Conservation (phyloP, 129 eudicot species). For the Centrapalus pauciflorus region DNA sequence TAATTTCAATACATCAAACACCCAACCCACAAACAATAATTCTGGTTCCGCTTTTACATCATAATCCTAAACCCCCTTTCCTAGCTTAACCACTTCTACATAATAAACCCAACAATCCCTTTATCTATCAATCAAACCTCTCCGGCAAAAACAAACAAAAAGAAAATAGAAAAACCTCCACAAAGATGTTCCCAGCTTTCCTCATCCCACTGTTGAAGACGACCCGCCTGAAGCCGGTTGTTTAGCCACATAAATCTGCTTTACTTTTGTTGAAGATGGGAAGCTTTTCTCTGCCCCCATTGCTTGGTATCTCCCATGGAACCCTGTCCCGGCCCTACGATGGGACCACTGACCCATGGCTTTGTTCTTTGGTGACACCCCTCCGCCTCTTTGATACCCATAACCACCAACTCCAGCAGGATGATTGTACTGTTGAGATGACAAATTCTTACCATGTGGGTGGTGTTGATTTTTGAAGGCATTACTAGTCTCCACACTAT, state of each 20-base stretch:
- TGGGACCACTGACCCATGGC: too few species aligned
- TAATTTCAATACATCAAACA: conserved; percentile 7
- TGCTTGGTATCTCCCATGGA: conserved; percentile 71
- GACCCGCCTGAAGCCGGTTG: conserved; percentile 55
- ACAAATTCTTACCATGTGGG: conserved; percentile 43
- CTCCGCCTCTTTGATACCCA: conserved; percentile 56
- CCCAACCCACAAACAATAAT: conserved; percentile 4
- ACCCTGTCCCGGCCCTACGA: conserved; percentile 38
- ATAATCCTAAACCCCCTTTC: neutral
- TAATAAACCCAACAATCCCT: neutral
- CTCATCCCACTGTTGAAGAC: conserved; percentile 34
- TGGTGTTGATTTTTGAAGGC: conserved; percentile 39
- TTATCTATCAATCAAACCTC: conserved; percentile 16
- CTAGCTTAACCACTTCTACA: neutral
- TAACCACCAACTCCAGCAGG: conserved; percentile 56
- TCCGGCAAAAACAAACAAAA: conserved; percentile 1
- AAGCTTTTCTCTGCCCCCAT: conserved; percentile 46
- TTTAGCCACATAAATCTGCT: conserved; percentile 89
- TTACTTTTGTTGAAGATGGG: conserved; percentile 56
- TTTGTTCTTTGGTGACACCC: conserved; percentile 53
- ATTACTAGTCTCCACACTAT: conserved; percentile 17
- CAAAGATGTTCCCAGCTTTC: neutral
- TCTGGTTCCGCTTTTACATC: conserved; percentile 10
- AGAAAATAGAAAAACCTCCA: neutral
- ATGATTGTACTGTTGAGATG: conserved; percentile 42